Conservation (phyloP, 2,329 filamentous ascomycete species). For the Ophiostoma pallidulum region DNA sequence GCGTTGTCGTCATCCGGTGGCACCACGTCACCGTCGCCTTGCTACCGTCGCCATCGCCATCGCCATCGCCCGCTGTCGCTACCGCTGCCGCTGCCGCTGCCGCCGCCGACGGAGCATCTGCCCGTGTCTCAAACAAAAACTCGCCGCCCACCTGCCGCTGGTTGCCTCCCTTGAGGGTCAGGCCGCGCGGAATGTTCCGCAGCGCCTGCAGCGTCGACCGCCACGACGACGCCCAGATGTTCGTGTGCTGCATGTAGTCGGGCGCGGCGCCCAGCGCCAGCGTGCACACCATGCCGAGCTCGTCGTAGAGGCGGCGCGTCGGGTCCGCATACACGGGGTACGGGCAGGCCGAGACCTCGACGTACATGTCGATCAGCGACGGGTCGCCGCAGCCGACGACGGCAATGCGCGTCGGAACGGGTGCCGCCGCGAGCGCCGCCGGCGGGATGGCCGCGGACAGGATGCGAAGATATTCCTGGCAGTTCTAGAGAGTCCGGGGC, state of each 20-base stretch:
- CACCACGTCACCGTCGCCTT: slow-evolving; percentile 59
- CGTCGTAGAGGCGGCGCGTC: slow-evolving; percentile 52
- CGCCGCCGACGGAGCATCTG: no score
- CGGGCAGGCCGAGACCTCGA: slow-evolving; percentile 49
- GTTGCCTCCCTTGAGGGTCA: slow-evolving; percentile 56
- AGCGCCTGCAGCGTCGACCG: slow-evolving; percentile 51
- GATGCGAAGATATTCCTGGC: slow-evolving; percentile 62
- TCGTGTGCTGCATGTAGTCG: slow-evolving; percentile 51
- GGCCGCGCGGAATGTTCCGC: slow-evolving; percentile 44
- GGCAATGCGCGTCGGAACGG: slow-evolving; percentile 51
- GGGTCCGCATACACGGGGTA: slow-evolving; percentile 76
- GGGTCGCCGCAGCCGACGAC: slow-evolving; percentile 66
- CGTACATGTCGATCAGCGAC: slow-evolving; percentile 58
- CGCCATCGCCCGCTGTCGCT: background rate
- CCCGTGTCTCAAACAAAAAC: slow-evolving; percentile 64
- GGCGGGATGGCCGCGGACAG: slow-evolving; percentile 50
- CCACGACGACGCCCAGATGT: slow-evolving; percentile 37
- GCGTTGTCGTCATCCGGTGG: slow-evolving; percentile 69
- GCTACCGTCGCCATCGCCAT: slow-evolving; percentile 17
- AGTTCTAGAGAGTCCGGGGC: slow-evolving; percentile 43
- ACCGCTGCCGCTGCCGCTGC: no score
- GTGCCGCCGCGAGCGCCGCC: slow-evolving; percentile 38
- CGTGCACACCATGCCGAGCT: slow-evolving; percentile 60
- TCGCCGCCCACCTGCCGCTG: slow-evolving; percentile 65
- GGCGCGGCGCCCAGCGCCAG: slow-evolving; percentile 50